phyloP scores from a whole-genome alignment of 331 rosid genomes.

The Saraca asoca region DNA sequence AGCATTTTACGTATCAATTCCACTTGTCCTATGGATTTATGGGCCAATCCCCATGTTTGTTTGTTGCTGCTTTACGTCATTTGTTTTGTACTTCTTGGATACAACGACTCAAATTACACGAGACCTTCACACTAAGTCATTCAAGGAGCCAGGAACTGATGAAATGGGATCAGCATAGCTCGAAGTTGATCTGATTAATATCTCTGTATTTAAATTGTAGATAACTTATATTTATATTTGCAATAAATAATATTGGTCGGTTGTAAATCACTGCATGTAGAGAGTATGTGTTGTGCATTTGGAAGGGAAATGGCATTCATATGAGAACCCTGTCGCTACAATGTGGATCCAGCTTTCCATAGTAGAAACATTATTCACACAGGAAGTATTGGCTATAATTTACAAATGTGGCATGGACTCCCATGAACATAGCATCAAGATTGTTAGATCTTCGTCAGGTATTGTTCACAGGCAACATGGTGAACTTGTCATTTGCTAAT shows the following conservation, averaged over 20 bases:
- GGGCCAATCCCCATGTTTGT: slow-evolving; percentile 68
- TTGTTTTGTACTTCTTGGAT: slow-evolving; percentile 60
- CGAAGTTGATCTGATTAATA: not conserved
- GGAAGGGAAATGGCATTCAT: no score
- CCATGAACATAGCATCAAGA: no score
- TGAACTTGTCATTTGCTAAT: no score
- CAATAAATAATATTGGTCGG: not conserved
- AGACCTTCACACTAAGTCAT: slow-evolving; percentile 47
- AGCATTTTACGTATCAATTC: slow-evolving; percentile 64
- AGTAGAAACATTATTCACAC: no score
- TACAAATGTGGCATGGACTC: no score
- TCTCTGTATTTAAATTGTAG: not conserved
- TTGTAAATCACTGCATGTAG: no score
- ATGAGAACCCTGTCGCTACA: no score
- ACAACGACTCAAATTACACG: slow-evolving; percentile 56
- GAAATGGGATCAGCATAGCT: slow-evolving; percentile 37
- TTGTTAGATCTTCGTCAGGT: no score
- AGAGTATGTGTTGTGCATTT: no score
- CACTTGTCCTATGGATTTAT: slow-evolving; percentile 70
- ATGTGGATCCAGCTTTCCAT: no score
- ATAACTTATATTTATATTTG: not conserved
- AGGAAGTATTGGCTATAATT: no score
- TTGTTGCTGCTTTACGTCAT: slow-evolving; percentile 47
- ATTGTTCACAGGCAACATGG: no score
- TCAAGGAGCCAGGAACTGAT: slow-evolving; percentile 28